Evolutionary conservation across 306 rosid genomes (phyloP).

Genomic region (Senna tora): DNA sequence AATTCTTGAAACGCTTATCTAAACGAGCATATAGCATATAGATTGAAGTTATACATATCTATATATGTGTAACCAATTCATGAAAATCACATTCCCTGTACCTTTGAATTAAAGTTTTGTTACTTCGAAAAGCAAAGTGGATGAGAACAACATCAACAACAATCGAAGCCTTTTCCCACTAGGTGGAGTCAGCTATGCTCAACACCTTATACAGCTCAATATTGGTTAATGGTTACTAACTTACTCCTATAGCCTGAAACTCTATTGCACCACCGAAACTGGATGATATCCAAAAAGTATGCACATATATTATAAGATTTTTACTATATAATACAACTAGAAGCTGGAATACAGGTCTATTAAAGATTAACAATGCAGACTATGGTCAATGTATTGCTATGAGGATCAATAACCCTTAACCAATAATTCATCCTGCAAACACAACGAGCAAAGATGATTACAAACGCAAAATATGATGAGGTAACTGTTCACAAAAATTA

Average conservation of each 20-base stretch:
- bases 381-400: background rate
- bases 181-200: no score
- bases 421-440: background rate
- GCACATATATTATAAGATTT: conserved; percentile 1
- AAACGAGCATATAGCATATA: background rate
- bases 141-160: no score
- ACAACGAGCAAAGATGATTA: background rate
- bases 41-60: background rate
- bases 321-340: background rate
- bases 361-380: background rate
- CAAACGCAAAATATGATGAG: background rate
- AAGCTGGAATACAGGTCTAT: background rate
- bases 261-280: background rate
- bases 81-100: background rate
- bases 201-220: background rate
- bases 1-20: background rate
- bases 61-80: background rate
- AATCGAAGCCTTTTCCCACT: no score
- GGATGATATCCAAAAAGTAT: background rate
- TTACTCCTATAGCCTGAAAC: background rate
- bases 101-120: conserved; percentile 3
- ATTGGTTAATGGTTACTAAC: conserved; percentile 13
- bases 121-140: background rate
- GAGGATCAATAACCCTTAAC: background rate
- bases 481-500: background rate